Evolutionary conservation across 176 grass and related monocot species (phyloP), one percentile per base, ranked within the genome.

Genomic region (Microstegium vimineum): DNA sequence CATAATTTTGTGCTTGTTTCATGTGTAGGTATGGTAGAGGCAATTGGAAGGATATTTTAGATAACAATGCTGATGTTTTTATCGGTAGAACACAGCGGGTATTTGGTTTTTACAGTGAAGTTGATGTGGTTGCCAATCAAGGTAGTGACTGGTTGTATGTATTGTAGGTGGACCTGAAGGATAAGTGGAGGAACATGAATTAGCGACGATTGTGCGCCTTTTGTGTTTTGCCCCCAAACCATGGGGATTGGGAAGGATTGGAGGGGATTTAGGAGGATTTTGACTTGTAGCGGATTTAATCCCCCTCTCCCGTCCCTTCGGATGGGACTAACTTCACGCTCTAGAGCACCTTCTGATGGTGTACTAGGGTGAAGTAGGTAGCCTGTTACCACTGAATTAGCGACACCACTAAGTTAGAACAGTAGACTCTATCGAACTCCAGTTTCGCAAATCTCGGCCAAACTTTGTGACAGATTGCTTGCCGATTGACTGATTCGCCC

Each of bases 161-260:
- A 33, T 38, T 43, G 70, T 68, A 97, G 94, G 82, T 78, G 64
- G 89, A 97, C 63, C 75, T 97, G 81, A 97, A 97, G 82, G 94
- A 97, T 70, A 97, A 97, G 36, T 97, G 94, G 94, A 90, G 94
- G 69, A 97, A 90, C 56, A 93, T 97, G 47, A 20, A 6, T n/a
- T n/a, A n/a, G n/a, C n/a, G n/a, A n/a, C 4, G 4, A 33, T 33
- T 33, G 14, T 45, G 2, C 10, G 5, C 45, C 15, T 49, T 15
- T 49, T 49, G n/a, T 5, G 5, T 49, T 49, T 49, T 49, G 46
- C 16, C 16, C 46, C 16, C 46, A 6, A 18, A 49, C 46, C 47
- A 52, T 18, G 47, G 17, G 15, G 46, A 51, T 51, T 51, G 15
- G 46, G 46, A 0, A 8, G 17, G 46, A 47, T 49, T 49, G 46